Evolutionary conservation across 495 filamentous ascomycete species (phyloP).

Genomic region (Penicillium angulare): DNA sequence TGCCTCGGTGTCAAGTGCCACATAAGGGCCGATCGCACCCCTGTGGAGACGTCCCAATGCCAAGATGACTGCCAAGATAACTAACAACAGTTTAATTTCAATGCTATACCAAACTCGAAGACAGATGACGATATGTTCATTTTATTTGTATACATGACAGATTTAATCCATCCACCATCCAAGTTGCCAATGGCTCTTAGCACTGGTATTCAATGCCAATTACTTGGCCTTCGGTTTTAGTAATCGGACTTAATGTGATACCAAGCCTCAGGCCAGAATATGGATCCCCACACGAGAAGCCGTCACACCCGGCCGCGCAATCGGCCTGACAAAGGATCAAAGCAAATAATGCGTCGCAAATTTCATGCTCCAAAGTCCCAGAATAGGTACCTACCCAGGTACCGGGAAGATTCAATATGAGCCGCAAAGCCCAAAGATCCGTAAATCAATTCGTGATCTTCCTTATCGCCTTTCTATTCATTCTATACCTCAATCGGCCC

Average conservation of each 20-base stretch:
- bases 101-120: too few species aligned
- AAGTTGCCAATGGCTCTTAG: not conserved
- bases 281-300: not conserved
- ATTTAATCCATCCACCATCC: too few species aligned
- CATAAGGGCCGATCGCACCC: too few species aligned
- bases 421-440: slow-evolving; percentile 20
- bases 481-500: slow-evolving; percentile 36
- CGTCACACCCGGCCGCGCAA: not conserved
- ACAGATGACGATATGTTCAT: too few species aligned
- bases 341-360: not conserved
- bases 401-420: too few species aligned
- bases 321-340: too few species aligned
- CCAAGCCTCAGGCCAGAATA: not conserved
- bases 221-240: not conserved
- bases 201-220: not conserved
- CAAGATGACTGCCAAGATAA: too few species aligned
- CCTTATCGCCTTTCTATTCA: slow-evolving; percentile 23
- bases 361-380: not conserved
- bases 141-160: too few species aligned
- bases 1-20: too few species aligned
- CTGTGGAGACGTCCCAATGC: too few species aligned
- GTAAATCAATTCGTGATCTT: slow-evolving; percentile 32
- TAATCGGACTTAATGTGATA: not conserved
- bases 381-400: too few species aligned
- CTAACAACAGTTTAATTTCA: too few species aligned